Evolutionary conservation across 1,284 basidiomycete species (phyloP), one percentile per base, ranked within the genome.

Genomic region (Ganoderma sp.): DNA sequence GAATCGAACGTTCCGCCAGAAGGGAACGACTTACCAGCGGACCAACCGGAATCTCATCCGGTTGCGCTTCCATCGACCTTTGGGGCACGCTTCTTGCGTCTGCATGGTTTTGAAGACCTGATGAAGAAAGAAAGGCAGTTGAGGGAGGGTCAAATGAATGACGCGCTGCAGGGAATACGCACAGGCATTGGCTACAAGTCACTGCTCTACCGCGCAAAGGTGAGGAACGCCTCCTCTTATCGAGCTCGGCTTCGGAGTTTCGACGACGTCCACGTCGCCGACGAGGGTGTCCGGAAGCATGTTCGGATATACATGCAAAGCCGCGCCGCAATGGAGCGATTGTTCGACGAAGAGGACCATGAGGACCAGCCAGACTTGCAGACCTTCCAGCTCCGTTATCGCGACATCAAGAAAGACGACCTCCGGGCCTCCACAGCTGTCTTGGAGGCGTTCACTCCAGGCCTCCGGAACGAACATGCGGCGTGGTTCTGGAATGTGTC

Each of bases 401-500:
- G 43, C 19, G 22, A 37, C 2, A 58, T 66, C 34, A 5, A n/a
- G 0, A 39, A 42, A 15, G 59, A 61, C 1, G 65, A 66, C n/a
- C 32, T 66, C 8, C 45, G 34, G 19, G 52, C 34, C 2, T 17
- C 22, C 1, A 62, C 65, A 0, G 41, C 65, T 1, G 28, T 66
- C 7, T 2, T 62, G 17, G 65, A 66, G 32, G 28, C 60, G 3
- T 45, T 48, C 15, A 62, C 60, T 8, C 65, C 17, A 2, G 59
- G 65, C 2, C 42, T 66, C 2, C 37, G 50, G 1, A 22, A 62
- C 41, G 3, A 22, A 22, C 50, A 42, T 10, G 8, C 34, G 2
- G 58, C 65, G 0, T 66, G 65, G 65, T 61, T 66, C 28, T 66
- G 65, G 65, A 56, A 14, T 4, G n/a, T 66, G 25, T 15, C 45